Base-by-base conservation (phyloP, 768 basidiomycete species). In the Rhizopogon salebrosus region DNA sequence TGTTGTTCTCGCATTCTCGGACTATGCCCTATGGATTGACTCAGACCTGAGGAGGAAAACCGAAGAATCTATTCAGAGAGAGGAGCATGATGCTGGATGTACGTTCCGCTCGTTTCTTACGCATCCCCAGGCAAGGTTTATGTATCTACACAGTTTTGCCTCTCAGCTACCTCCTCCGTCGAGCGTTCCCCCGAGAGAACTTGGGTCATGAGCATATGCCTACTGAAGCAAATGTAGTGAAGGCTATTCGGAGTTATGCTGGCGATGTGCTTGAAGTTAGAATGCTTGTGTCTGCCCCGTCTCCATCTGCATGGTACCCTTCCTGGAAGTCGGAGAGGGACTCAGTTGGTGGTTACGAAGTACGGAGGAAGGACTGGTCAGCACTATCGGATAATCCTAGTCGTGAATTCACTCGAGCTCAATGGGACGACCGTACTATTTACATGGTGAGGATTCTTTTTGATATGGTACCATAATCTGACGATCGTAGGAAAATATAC, bases 21-120 rank as follows among this genome's bases (percentile, higher is more conserved):
- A 89, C 60, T 80, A 89, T 65, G 73, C 77, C 7, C 63, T 90
- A 8, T 92, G 87, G 88, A 61, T 66, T 3, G 79, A 88, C 59
- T 66, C 76, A 0, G 81, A 83, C 48, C 61, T 88, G 9, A 70
- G 80, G 23, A 66, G 74, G 48, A 74, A 69, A 27, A 67, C 85
- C 13, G 80, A 80, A 35, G 54, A 62, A 24, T 53, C 59, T 63
- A 31, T 62, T 55, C 58, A 24, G 52, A 53, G 9, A 9, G 49
- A 54, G 18, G 49, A 50, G 24, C 54, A 57, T 20, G 62, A 68
- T 7, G 69, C 76, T 37, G 76, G 77, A 55, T 87, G 85, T 84
- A 70, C 53, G 80, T 76, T 54, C 26, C 48, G 5, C 20, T 26
- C 23, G 35, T 36, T 42, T 24, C 36, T 51, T 22, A 34, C 52